These are phyloP conservation scores for Colletotrichum sublineola DNA, from an alignment of 2,329 filamentous ascomycete species.

Conservation along the genomic window DNA sequence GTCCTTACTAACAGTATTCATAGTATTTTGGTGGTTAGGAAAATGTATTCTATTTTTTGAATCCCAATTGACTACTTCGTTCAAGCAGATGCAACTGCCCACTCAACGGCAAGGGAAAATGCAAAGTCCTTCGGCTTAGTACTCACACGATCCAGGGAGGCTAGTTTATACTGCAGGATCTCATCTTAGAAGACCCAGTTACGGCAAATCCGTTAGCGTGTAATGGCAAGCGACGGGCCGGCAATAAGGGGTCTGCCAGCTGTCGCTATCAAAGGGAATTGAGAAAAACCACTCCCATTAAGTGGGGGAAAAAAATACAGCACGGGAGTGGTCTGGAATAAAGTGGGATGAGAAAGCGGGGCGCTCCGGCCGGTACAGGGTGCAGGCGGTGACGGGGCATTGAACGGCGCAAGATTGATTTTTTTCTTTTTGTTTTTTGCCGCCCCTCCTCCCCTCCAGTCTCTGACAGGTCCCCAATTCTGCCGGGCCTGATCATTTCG, in stretches of 20 bases:
- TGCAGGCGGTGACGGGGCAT: constrained; percentile 42
- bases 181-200: background rate
- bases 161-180: background rate
- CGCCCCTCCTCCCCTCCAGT: constrained; percentile 24
- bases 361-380: constrained; percentile 23
- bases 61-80: background rate
- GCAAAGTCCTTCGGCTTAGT: background rate
- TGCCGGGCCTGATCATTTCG: constrained; percentile 37
- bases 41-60: too few species aligned
- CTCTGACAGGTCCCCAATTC: constrained; percentile 29
- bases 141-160: too few species aligned
- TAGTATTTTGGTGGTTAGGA: too few species aligned
- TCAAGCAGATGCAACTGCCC: background rate
- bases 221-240: constrained; percentile 33
- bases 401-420: constrained; percentile 34
- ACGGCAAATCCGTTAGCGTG: background rate
- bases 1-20: too few species aligned
- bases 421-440: constrained; percentile 22
- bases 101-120: background rate
- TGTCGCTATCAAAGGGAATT: background rate
- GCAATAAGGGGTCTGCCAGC: constrained; percentile 37
- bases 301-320: background rate
- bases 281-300: background rate
- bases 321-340: constrained; percentile 7
- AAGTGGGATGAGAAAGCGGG: constrained; percentile 23